Conservation (phyloP, 495 filamentous ascomycete species). For the Talaromyces liani region DNA sequence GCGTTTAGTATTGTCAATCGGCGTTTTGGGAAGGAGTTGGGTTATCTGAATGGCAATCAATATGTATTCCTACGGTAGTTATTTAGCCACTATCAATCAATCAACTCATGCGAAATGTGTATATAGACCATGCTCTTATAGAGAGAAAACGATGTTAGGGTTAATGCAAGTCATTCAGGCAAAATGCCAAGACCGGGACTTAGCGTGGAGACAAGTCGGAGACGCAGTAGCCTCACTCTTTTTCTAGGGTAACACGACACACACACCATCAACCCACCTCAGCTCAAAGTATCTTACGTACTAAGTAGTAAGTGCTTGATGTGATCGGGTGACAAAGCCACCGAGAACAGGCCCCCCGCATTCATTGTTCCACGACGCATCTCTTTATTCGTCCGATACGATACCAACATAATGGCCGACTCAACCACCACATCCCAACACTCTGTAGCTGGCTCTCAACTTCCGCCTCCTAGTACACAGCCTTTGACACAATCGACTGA, state of each 20-base stretch:
- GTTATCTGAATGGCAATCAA: neutral
- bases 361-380: neutral
- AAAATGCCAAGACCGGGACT: neutral
- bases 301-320: neutral
- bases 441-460: neutral
- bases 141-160: neutral
- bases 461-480: neutral
- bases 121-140: neutral
- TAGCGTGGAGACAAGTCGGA: neutral
- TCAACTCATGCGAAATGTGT: neutral
- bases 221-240: neutral
- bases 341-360: slow-evolving; percentile 8
- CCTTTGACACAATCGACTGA: neutral
- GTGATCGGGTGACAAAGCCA: neutral
- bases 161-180: neutral
- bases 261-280: neutral
- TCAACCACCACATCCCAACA: neutral
- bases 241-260: neutral
- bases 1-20: neutral
- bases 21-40: neutral
- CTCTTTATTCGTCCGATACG: slow-evolving; percentile 4
- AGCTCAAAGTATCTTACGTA: neutral
- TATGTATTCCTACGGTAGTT: neutral
- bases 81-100: neutral
- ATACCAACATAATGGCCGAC: neutral